These are phyloP conservation scores for Aspergillus sp. DNA, from an alignment of 2,329 filamentous ascomycete genomes.

Conservation along the genomic window DNA sequence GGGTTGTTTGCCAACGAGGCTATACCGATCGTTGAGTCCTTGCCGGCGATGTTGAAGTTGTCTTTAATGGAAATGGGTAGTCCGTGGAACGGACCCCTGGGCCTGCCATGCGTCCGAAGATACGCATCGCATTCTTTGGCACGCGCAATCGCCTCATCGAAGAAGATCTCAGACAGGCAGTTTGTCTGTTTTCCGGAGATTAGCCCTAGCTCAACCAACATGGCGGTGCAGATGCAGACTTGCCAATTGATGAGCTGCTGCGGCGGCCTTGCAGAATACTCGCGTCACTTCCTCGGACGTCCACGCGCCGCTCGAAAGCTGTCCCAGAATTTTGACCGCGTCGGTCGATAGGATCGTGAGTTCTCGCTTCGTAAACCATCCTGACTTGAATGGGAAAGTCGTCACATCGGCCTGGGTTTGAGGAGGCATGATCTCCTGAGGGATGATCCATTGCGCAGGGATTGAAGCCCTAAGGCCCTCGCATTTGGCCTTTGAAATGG, in stretches of 20 bases:
- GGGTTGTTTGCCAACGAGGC: conserved; percentile 19
- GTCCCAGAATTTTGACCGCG: conserved; percentile 33
- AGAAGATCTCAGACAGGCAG: conserved; percentile 60
- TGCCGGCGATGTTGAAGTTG: conserved; percentile 34
- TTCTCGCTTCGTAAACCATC: conserved; percentile 57
- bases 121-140: conserved; percentile 56
- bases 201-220: not conserved
- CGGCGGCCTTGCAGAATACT: conserved; percentile 56
- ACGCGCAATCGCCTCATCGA: conserved; percentile 51
- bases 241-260: conserved; percentile 57
- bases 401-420: conserved; percentile 57
- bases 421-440: conserved; percentile 53
- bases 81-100: conserved; percentile 42
- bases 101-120: conserved; percentile 38
- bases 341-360: conserved; percentile 49
- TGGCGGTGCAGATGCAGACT: not conserved
- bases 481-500: conserved; percentile 33
- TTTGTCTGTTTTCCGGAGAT: conserved; percentile 48
- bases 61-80: conserved; percentile 45
- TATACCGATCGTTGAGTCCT: conserved; percentile 23
- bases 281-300: conserved; percentile 52
- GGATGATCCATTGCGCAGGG: conserved; percentile 59
- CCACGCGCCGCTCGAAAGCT: conserved; percentile 43
- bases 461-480: conserved; percentile 50
- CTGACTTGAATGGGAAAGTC: conserved; percentile 54